Conservation (phyloP, 805 yeast genomes). For the Candida peoriensis region DNA sequence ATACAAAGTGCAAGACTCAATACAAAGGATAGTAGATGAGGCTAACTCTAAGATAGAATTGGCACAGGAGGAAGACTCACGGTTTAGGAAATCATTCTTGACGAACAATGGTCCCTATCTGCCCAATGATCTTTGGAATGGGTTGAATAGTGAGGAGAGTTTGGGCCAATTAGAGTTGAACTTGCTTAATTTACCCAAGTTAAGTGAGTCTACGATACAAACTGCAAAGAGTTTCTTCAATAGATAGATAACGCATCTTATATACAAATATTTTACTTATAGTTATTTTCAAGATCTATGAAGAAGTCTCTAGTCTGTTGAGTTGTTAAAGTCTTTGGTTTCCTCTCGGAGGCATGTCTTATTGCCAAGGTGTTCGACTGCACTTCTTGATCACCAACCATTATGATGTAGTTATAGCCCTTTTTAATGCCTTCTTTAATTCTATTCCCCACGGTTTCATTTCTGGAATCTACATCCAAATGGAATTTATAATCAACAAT, state of each 20-base stretch:
- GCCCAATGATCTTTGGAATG: conserved; percentile 50
- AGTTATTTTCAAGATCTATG: conserved; percentile 44
- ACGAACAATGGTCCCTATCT: conserved; percentile 46
- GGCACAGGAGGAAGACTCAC: conserved; percentile 40
- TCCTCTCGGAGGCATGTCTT: conserved; percentile 50
- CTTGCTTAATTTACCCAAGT: conserved; percentile 20
- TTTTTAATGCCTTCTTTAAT: conserved; percentile 71
- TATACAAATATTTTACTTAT: conserved; percentile 22
- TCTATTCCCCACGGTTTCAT: conserved; percentile 74
- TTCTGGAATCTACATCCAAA: conserved; percentile 71
- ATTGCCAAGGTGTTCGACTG: conserved; percentile 55
- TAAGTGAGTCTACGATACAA: conserved; percentile 14
- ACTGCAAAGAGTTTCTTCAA: background rate
- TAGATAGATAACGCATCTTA: background rate
- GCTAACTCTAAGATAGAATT: conserved; percentile 36
- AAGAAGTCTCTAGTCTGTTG: conserved; percentile 53
- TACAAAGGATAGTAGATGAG: conserved; percentile 35
- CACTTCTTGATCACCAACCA: conserved; percentile 84
- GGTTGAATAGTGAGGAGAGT: conserved; percentile 29
- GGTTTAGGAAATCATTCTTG: conserved; percentile 39
- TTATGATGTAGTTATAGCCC: conserved; percentile 75
- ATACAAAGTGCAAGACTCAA: conserved; percentile 32
- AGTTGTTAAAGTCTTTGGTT: conserved; percentile 35
- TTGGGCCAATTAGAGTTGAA: conserved; percentile 5
- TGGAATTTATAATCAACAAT: conserved; percentile 56